Conservation (phyloP, 2,329 filamentous ascomycete species). For the Fusarium sp. region DNA sequence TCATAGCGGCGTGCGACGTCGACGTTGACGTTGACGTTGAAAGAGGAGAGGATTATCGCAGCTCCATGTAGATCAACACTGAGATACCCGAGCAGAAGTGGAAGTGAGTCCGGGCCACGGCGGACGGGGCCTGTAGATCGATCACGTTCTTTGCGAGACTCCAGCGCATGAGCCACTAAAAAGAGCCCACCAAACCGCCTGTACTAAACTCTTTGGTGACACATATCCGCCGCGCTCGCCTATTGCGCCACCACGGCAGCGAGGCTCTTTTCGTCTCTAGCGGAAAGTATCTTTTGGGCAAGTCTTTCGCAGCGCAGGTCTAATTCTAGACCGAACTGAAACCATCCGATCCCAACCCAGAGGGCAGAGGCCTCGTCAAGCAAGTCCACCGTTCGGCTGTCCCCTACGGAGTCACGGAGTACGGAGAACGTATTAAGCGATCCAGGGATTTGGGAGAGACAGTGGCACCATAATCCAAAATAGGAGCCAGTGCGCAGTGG, state of each 20-base stretch:
- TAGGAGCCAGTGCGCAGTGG: too few relatives aligned
- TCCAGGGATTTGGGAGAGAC: too few relatives aligned
- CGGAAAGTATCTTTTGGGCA: neutral
- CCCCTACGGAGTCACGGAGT: too few relatives aligned
- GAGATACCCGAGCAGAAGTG: slow-evolving; percentile 1
- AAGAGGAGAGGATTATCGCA: neutral
- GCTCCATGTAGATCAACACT: slow-evolving; percentile 3
- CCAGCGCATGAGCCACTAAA: neutral
- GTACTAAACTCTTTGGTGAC: neutral
- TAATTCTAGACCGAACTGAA: neutral
- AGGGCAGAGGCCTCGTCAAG: too few relatives aligned
- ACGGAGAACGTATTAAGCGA: neutral
- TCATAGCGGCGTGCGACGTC: too few relatives aligned
- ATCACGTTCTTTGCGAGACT: neutral
- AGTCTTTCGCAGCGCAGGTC: neutral
- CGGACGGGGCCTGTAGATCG: slow-evolving; percentile 9
- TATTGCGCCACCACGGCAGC: neutral
- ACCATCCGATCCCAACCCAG: neutral
- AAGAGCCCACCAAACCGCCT: too few relatives aligned
- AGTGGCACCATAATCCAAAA: too few relatives aligned
- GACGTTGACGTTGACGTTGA: too few relatives aligned
- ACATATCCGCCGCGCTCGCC: neutral
- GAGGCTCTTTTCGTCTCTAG: neutral
- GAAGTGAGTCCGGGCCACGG: too few relatives aligned
- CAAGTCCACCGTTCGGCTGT: neutral